Percentiles rank a stretch among this genome's conserved stretches.
These are phyloP conservation scores for Penicillium hordei DNA, from an alignment of 2,329 filamentous ascomycete species.

Conservation along the genomic window DNA sequence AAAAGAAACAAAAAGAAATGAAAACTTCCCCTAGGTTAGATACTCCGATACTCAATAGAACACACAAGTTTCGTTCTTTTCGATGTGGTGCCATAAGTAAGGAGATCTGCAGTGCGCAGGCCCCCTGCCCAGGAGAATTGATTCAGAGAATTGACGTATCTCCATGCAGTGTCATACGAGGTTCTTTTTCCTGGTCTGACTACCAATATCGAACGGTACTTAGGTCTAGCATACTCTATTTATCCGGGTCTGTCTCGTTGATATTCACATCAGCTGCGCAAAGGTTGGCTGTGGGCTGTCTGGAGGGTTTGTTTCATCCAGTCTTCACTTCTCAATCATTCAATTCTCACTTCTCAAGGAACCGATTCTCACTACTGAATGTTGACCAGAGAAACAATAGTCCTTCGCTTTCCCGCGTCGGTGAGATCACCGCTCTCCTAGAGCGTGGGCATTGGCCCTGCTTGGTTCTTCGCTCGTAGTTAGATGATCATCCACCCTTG, in stretches of 20 bases:
- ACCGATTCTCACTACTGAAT: too few relatives aligned
- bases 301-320: too few relatives aligned
- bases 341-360: too few relatives aligned
- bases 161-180: not conserved
- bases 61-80: not conserved
- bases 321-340: too few relatives aligned
- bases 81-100: not conserved
- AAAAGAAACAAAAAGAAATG: not conserved
- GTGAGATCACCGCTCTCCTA: too few relatives aligned
- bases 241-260: conserved; percentile 4
- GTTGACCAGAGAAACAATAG: too few relatives aligned
- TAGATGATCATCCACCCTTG: too few relatives aligned
- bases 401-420: too few relatives aligned
- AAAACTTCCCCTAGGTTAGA: too few relatives aligned
- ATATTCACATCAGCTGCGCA: not conserved
- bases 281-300: not conserved
- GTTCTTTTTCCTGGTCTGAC: not conserved
- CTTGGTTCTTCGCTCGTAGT: too few relatives aligned
- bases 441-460: too few relatives aligned
- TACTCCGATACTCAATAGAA: not conserved
- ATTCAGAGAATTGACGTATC: conserved; percentile 10
- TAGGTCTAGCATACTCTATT: not conserved
- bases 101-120: not conserved
- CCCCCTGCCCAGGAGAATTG: conserved; percentile 14
- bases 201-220: not conserved